These are phyloP conservation scores for Quercus alba DNA, from an alignment of 306 rosid species.

Conservation along the genomic window DNA sequence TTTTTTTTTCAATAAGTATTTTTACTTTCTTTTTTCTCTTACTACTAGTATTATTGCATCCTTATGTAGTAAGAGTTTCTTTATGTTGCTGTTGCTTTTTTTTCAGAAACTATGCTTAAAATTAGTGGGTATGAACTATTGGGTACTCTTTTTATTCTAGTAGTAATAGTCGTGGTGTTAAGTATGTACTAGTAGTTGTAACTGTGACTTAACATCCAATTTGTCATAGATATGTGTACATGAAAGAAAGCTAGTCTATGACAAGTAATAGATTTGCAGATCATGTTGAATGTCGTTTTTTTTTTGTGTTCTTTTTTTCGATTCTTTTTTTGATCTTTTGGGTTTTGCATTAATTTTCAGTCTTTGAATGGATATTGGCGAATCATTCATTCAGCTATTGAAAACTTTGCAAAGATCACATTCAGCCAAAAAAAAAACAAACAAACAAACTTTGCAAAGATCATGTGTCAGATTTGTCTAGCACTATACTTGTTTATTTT, in stretches of 20 bases:
- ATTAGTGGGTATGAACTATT: neutral
- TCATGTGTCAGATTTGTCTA: slow-evolving; percentile 18
- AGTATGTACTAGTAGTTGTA: slow-evolving; percentile 1
- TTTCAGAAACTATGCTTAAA: neutral
- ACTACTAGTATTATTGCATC: neutral
- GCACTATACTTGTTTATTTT: neutral
- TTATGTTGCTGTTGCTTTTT: neutral
- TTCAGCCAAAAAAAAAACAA: too few relatives aligned
- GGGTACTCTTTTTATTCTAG: neutral
- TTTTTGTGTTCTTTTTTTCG: neutral
- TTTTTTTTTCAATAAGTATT: neutral
- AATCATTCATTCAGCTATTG: slow-evolving; percentile 19
- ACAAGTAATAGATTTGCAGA: slow-evolving; percentile 32
- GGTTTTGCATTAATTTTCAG: neutral
- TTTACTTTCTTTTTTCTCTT: neutral
- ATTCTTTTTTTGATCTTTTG: neutral
- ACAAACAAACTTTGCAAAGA: neutral
- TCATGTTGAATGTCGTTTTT: slow-evolving; percentile 22
- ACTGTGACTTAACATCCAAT: slow-evolving; percentile 2
- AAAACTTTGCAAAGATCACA: neutral
- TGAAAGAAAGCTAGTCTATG: slow-evolving; percentile 20
- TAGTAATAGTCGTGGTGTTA: neutral
- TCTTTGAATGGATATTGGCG: slow-evolving; percentile 5
- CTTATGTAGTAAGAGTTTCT: neutral
- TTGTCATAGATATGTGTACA: slow-evolving; percentile 17